A percentile compares a stretch with the other conserved stretches of the same genome.
Conservation (phyloP, 768 basidiomycete species). For the Lactarius evosmus region DNA sequence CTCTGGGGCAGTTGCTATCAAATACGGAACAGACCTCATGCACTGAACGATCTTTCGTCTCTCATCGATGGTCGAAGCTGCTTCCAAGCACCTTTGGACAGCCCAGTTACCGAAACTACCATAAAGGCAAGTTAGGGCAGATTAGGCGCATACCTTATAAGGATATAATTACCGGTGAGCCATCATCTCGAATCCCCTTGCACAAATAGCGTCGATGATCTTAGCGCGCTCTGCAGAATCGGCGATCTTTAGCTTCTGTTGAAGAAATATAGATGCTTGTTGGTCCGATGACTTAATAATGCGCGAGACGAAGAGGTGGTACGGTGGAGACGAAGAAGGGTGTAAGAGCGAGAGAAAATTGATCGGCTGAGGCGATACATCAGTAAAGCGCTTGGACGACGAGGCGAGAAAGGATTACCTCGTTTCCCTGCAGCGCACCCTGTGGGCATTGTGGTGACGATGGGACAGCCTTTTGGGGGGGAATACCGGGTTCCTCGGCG, state of each 20-base stretch:
- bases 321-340: constrained; percentile 81
- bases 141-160: not conserved
- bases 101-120: constrained; percentile 90
- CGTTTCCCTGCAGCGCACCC: constrained; percentile 40
- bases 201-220: constrained; percentile 84
- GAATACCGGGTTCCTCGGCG: constrained; percentile 28
- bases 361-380: constrained; percentile 58
- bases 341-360: constrained; percentile 85
- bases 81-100: constrained; percentile 82
- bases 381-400: not conserved
- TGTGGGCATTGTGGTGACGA: constrained; percentile 24
- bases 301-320: constrained; percentile 74
- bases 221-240: constrained; percentile 72
- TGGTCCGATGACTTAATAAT: constrained; percentile 90
- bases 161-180: constrained; percentile 61
- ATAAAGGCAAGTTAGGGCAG: constrained; percentile 6
- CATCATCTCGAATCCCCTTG: constrained; percentile 89
- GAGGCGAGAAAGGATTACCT: constrained; percentile 39
- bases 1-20: not conserved
- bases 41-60: constrained; percentile 78
- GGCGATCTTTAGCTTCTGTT: constrained; percentile 87
- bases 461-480: constrained; percentile 21
- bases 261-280: constrained; percentile 86
- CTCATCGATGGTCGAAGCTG: constrained; percentile 70
- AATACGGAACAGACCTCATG: constrained; percentile 58